These are phyloP conservation scores for Trichoderma gracile DNA, from an alignment of 2,329 filamentous ascomycete genomes.

Conservation along the genomic window DNA sequence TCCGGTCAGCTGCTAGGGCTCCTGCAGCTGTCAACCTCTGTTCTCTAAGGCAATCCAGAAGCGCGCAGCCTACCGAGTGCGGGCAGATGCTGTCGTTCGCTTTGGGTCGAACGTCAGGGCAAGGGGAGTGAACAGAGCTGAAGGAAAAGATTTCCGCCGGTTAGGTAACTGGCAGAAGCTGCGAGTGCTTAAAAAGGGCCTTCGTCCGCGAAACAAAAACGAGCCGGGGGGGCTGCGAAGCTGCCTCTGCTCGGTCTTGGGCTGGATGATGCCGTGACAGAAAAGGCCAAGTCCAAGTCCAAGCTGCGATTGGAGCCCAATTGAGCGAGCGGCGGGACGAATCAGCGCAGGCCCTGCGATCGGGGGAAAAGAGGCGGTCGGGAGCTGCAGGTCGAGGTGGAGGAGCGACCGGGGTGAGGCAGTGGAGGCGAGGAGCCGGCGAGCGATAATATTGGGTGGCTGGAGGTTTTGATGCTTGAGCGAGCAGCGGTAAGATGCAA, in stretches of 20 bases:
- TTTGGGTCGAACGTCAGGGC: constrained; percentile 3
- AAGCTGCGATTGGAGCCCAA: constrained; percentile 22
- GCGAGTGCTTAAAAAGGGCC: not conserved
- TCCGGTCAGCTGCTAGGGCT: constrained; percentile 7
- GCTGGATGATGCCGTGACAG: constrained; percentile 5
- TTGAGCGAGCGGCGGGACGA: constrained; percentile 17
- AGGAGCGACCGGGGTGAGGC: constrained; percentile 23
- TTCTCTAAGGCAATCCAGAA: constrained; percentile 11
- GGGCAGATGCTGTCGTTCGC: constrained; percentile 1
- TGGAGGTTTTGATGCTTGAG: constrained; percentile 19
- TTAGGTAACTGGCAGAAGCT: constrained; percentile 21
- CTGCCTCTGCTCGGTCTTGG: not conserved
- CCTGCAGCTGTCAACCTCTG: constrained; percentile 8
- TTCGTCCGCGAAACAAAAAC: constrained; percentile 15
- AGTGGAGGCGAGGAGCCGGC: constrained; percentile 24
- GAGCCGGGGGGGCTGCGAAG: constrained; percentile 23
- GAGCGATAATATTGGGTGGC: constrained; percentile 25
- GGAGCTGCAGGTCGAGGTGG: constrained; percentile 27
- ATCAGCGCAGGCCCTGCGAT: constrained; percentile 16
- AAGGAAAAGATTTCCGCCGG: constrained; percentile 17
- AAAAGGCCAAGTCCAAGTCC: not conserved
- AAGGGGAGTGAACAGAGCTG: not conserved
- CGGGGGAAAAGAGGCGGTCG: constrained; percentile 25
- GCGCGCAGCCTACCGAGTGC: constrained; percentile 8
- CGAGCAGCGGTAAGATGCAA: constrained; percentile 27